phyloP scores from a whole-genome alignment of 192 early-diverging fungal genomes.

The Funneliformis geosporum region DNA sequence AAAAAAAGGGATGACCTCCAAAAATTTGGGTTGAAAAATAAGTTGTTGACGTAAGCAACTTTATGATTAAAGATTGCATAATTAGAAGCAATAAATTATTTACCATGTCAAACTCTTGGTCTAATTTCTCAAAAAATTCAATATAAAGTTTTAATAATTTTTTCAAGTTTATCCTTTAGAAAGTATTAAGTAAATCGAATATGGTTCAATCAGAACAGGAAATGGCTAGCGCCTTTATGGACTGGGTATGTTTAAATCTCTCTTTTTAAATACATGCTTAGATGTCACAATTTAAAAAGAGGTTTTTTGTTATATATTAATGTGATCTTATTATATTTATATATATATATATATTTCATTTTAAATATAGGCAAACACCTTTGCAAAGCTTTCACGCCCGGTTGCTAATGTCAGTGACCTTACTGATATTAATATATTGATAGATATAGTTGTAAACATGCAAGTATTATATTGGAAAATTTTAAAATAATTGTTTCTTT shows the following conservation, averaged over 20 bases:
- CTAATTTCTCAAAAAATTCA: too few relatives aligned
- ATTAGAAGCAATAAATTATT: too few relatives aligned
- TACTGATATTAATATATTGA: conserved; percentile 75
- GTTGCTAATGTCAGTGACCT: conserved; percentile 64
- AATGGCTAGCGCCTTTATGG: conserved; percentile 36
- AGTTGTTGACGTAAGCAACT: too few relatives aligned
- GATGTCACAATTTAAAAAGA: neutral
- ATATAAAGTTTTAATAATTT: neutral
- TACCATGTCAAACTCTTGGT: too few relatives aligned
- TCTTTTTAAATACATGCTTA: too few relatives aligned
- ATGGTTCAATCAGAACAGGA: conserved; percentile 1
- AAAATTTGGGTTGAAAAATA: too few relatives aligned
- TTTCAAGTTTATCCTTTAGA: neutral
- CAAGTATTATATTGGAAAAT: conserved; percentile 45
- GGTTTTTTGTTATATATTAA: neutral
- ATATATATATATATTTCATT: neutral
- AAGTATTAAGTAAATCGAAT: neutral
- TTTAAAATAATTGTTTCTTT: neutral
- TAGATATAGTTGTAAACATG: conserved; percentile 84
- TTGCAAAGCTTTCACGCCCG: conserved; percentile 51
- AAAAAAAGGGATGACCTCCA: too few relatives aligned
- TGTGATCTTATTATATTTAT: neutral
- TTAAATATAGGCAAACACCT: conserved; percentile 60
- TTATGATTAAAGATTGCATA: too few relatives aligned
- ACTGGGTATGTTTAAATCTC: conserved; percentile 42